Percentiles rank a stretch among this genome's conserved stretches.
Evolutionary conservation across 148 eudicot species (phyloP).

Genomic region (Chenopodium album): DNA sequence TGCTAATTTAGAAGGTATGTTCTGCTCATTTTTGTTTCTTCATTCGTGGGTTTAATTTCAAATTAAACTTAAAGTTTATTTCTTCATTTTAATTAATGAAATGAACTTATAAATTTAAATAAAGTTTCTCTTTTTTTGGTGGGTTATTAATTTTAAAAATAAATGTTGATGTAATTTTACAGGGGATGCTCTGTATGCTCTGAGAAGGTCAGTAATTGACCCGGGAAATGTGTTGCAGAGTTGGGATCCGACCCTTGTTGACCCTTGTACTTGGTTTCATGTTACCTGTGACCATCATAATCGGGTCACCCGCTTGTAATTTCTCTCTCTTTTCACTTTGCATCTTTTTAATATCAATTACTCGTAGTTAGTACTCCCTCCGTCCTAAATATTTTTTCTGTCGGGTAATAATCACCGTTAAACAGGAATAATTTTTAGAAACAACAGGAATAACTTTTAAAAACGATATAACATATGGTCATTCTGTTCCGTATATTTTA

Average conservation of each 20-base stretch:
- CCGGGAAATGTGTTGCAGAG: constrained; percentile 67
- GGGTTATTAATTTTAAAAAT: too few relatives aligned
- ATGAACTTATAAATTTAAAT: not conserved
- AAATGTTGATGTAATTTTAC: not conserved
- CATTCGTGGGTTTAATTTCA: not conserved
- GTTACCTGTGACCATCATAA: constrained; percentile 67
- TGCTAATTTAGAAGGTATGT: constrained; percentile 54
- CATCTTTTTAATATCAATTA: not conserved
- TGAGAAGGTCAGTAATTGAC: constrained; percentile 58
- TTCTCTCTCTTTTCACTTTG: not conserved
- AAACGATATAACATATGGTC: too few relatives aligned
- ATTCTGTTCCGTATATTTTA: too few relatives aligned
- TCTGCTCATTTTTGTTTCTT: not conserved
- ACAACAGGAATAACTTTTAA: too few relatives aligned
- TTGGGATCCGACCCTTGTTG: constrained; percentile 93
- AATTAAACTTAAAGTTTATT: not conserved
- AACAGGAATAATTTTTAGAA: too few relatives aligned
- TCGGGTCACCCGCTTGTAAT: constrained; percentile 79
- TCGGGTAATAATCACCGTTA: too few relatives aligned
- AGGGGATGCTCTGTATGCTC: constrained; percentile 78
- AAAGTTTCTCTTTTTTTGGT: not conserved
- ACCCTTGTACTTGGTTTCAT: constrained; percentile 95
- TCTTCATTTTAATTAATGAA: not conserved
- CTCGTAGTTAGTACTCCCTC: too few relatives aligned
- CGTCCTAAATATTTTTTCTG: too few relatives aligned